These are phyloP conservation scores for Exophiala xenobiotica DNA, from an alignment of 2,329 filamentous ascomycete species.

Conservation along the genomic window DNA sequence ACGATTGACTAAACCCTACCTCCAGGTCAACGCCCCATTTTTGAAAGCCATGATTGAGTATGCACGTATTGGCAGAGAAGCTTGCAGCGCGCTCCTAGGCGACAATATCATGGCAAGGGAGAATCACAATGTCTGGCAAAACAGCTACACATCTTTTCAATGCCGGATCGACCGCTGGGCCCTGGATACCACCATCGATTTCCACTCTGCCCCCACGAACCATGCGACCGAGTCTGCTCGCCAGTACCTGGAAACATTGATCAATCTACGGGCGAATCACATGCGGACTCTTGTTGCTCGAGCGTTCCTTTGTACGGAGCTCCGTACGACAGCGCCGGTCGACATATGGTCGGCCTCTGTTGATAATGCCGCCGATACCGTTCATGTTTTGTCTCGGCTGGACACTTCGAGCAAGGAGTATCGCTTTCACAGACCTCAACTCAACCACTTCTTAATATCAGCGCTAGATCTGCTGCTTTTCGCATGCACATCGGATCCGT, in stretches of 20 bases:
- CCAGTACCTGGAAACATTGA: slow-evolving; percentile 5
- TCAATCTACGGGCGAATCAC: slow-evolving; percentile 8
- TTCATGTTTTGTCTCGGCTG: slow-evolving; percentile 3
- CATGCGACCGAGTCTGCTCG: not conserved
- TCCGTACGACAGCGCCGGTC: slow-evolving; percentile 5
- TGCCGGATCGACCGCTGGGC: slow-evolving; percentile 9
- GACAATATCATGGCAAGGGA: slow-evolving; percentile 8
- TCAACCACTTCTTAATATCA: slow-evolving; percentile 11
- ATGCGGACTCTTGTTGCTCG: slow-evolving; percentile 9
- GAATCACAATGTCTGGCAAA: slow-evolving; percentile 4
- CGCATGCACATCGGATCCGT: not conserved
- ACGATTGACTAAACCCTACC: not conserved
- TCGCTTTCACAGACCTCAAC: slow-evolving; percentile 8
- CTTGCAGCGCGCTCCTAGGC: slow-evolving; percentile 9
- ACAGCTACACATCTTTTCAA: slow-evolving; percentile 11
- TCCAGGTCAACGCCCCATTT: slow-evolving; percentile 10
- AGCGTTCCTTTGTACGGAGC: slow-evolving; percentile 9
- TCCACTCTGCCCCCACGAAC: not conserved
- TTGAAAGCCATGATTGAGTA: slow-evolving; percentile 16
- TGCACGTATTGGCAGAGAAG: slow-evolving; percentile 9
- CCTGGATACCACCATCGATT: not conserved
- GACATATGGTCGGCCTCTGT: slow-evolving; percentile 10
- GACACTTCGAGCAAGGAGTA: slow-evolving; percentile 5
- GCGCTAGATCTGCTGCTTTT: slow-evolving; percentile 12
- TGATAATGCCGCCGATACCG: slow-evolving; percentile 7